phyloP scores from a whole-genome alignment of 1,139 yeast species.

The Candida tropicalis region DNA sequence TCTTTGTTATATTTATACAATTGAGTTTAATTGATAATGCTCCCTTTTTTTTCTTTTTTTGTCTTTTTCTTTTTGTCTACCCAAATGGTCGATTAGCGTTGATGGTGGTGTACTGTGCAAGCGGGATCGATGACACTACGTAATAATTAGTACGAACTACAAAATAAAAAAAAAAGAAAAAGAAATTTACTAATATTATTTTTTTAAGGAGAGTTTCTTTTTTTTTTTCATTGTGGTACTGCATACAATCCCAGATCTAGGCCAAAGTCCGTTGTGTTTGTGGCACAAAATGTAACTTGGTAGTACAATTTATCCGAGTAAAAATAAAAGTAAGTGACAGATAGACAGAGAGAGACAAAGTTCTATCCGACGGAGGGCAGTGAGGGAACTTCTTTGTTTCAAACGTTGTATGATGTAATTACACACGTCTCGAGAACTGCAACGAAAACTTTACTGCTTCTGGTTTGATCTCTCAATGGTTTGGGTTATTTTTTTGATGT shows the following conservation, averaged over 20 bases:
- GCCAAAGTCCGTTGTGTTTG: background rate
- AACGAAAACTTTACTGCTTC: no score
- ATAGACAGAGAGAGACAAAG: no score
- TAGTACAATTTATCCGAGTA: background rate
- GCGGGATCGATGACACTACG: background rate
- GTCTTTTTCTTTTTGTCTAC: background rate
- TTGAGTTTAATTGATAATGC: background rate
- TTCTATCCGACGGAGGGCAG: background rate
- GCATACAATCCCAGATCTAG: background rate
- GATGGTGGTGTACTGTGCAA: no score
- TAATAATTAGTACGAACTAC: background rate
- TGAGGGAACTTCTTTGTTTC: no score
- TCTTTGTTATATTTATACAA: background rate
- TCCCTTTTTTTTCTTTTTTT: background rate
- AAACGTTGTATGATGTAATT: slow-evolving; percentile 1
- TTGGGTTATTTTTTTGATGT: background rate
- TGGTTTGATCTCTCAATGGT: background rate
- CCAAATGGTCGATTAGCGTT: background rate
- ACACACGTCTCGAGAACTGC: no score
- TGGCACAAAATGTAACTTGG: background rate
- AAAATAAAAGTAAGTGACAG: no score
- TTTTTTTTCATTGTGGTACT: background rate
- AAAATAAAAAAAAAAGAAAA: background rate
- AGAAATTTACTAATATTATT: background rate
- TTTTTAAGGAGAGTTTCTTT: background rate